Evolutionary conservation across 164 flowering plant species (phyloP).

Genomic region (Chloranthus sessilifolius): DNA sequence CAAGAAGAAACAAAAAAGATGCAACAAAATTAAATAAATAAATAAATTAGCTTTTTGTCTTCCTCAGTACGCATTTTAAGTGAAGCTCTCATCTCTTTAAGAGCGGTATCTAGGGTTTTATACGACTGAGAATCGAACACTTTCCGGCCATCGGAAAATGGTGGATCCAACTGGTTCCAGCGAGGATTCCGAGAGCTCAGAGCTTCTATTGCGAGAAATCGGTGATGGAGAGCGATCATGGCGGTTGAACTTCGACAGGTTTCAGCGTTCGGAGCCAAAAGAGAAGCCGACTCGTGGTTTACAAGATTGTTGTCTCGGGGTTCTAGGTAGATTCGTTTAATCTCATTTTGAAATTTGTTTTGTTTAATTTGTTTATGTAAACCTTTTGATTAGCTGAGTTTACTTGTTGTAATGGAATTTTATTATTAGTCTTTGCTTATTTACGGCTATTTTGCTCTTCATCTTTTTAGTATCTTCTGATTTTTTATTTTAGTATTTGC

Average conservation of each 20-base stretch:
- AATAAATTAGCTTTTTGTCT: too few relatives aligned
- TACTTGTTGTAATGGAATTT: too few relatives aligned
- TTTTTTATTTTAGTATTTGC: background rate
- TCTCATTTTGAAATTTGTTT: too few relatives aligned
- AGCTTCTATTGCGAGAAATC: conserved; percentile 29
- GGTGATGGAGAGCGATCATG: conserved; percentile 49
- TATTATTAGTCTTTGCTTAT: too few relatives aligned
- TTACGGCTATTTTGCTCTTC: background rate
- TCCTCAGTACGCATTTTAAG: too few relatives aligned
- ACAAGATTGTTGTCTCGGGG: conserved; percentile 78
- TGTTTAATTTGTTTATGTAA: background rate
- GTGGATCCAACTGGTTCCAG: conserved; percentile 20
- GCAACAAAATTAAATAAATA: too few relatives aligned
- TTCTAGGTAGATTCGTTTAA: conserved; percentile 41
- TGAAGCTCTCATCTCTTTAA: too few relatives aligned
- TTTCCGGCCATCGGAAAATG: conserved; percentile 22
- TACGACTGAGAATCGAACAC: background rate
- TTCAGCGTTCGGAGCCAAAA: conserved; percentile 47
- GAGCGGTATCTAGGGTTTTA: background rate
- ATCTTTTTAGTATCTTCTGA: background rate
- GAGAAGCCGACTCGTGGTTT: conserved; percentile 52
- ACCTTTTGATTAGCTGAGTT: background rate
- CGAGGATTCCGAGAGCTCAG: conserved; percentile 26
- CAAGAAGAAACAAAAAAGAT: too few relatives aligned
- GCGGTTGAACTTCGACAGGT: conserved; percentile 78